Evolutionary conservation across 495 filamentous ascomycete genomes (phyloP), one percentile per base, ranked within the genome.

Genomic region (Bombardia bombarda): DNA sequence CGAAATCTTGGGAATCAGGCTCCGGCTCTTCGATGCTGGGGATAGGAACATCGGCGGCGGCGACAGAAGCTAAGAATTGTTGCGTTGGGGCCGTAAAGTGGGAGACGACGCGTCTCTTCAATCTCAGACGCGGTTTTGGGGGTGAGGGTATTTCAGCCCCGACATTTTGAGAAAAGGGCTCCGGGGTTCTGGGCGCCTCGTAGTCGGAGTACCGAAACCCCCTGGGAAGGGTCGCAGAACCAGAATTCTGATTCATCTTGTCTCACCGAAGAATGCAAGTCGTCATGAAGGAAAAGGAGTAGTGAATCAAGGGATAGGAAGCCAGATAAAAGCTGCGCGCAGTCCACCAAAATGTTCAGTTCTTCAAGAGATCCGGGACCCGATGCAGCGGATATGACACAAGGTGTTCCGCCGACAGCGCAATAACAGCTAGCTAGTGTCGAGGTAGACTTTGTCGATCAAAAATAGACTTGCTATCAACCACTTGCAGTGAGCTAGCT

Each of bases 21-120:
- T 60, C 52, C 10, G 57, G 56, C 43, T 65, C 56, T 51, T 77
- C 72, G 20, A 78, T 74, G 44, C 71, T 74, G 17, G 73, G 73
- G 22, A 77, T 68, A 23, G 72, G 69, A n/a, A 72, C 55, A 53
- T 74, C 70, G 42, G 73, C 74, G 25, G 74, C 72, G 32, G 70
- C 74, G 28, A 78, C 73, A 3, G 73, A 77, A 7, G 71, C 73
- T 3, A 78, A 61, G 43, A 78, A 78, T 19, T 77, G 70, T 42
- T 76, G 68, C 3, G 74, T 75, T 1, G 74, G 72, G 16, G 73
- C 73, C 19, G 66, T 55, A 13, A 72, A 55, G 33, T 66, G 68
- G 8, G 64, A 68, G 39, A 62, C 61, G 43, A 65, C 61, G 45
- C 71, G 70, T 48, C 61, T 64, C 56, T 69, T 70, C 33, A 74